These are phyloP conservation scores for Schizonepeta tenuifolia DNA, from an alignment of 257 asterid genomes.

Conservation along the genomic window DNA sequence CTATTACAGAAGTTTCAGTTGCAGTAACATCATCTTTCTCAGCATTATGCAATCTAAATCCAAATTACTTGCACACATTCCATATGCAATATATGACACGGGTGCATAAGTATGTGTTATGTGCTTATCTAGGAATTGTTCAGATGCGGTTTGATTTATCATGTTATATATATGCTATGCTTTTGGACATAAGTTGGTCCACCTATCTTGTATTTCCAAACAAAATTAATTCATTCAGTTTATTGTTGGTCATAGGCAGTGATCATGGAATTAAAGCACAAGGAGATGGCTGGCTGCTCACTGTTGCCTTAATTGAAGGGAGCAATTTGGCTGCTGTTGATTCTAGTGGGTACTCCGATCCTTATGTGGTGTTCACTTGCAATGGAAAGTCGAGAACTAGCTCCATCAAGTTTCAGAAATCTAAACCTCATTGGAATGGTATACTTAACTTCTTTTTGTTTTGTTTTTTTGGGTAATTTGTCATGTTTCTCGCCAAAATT, in stretches of 20 bases:
- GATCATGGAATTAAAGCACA: constrained; percentile 98
- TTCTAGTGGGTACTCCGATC: constrained; percentile 89
- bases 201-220: background rate
- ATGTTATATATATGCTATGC: constrained; percentile 3
- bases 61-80: background rate
- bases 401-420: constrained; percentile 92
- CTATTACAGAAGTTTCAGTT: constrained; percentile 14
- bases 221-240: constrained; percentile 29
- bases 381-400: constrained; percentile 87
- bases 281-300: constrained; percentile 96
- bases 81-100: background rate
- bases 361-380: constrained; percentile 96
- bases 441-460: constrained; percentile 19
- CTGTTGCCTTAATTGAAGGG: constrained; percentile 95
- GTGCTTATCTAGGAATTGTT: constrained; percentile 5
- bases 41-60: background rate
- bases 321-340: constrained; percentile 85
- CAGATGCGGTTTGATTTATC: constrained; percentile 3
- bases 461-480: background rate
- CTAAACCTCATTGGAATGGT: constrained; percentile 94
- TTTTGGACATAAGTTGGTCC: constrained; percentile 8
- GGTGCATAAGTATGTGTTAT: background rate
- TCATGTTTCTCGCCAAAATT: constrained; percentile 22
- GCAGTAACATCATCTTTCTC: background rate
- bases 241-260: constrained; percentile 55